These are phyloP conservation scores for Pichia heedii DNA, from an alignment of 805 yeast species.

Conservation along the genomic window DNA sequence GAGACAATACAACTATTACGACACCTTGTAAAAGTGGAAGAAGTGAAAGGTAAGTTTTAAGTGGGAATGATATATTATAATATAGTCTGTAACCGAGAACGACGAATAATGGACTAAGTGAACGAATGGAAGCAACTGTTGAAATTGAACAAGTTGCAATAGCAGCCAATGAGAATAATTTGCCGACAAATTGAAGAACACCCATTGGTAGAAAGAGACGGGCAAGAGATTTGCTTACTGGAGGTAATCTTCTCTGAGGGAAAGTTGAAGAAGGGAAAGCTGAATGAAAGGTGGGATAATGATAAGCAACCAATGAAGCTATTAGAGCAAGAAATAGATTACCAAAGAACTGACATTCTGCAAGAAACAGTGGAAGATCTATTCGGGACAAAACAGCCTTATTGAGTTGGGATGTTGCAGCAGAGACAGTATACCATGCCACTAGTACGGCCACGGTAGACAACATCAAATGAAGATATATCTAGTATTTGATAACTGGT, in stretches of 20 bases:
- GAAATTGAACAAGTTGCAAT: constrained; percentile 59
- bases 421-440: constrained; percentile 53
- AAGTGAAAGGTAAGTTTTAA: constrained; percentile 42
- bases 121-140: constrained; percentile 62
- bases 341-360: constrained; percentile 53
- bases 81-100: constrained; percentile 45
- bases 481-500: too few species aligned
- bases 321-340: constrained; percentile 30
- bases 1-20: constrained; percentile 35
- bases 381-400: constrained; percentile 45
- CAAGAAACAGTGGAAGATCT: constrained; percentile 53
- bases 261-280: constrained; percentile 48
- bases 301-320: constrained; percentile 8
- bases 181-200: constrained; percentile 56
- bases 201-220: constrained; percentile 55
- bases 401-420: constrained; percentile 57
- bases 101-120: constrained; percentile 54
- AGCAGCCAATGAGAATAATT: constrained; percentile 53
- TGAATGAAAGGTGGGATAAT: constrained; percentile 8
- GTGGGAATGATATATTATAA: constrained; percentile 43
- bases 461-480: too few species aligned
- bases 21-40: constrained; percentile 47
- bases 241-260: constrained; percentile 28
- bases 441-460: not conserved
- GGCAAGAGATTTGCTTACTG: constrained; percentile 31